phyloP scores from a whole-genome alignment of 1,139 yeast genomes.

The Kluyveromyces sp. region DNA sequence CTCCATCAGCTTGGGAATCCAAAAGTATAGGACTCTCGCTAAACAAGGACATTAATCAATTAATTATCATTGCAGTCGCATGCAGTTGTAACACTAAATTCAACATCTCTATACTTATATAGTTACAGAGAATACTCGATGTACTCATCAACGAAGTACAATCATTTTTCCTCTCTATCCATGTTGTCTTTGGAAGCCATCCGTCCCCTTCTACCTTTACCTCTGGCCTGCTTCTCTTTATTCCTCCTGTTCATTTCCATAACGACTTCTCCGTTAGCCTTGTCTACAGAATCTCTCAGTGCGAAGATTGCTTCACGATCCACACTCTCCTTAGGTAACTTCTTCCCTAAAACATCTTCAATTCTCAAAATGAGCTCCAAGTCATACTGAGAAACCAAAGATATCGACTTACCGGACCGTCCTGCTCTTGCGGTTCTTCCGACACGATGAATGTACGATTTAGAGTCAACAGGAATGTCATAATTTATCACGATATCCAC shows the following conservation, averaged over 20 bases:
- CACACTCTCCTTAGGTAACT: conserved; percentile 76
- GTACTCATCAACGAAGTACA: not conserved
- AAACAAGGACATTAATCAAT: conserved; percentile 6
- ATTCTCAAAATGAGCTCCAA: conserved; percentile 80
- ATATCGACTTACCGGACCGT: conserved; percentile 83
- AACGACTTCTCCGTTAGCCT: conserved; percentile 86
- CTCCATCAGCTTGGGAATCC: conserved; percentile 26
- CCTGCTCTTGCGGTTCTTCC: conserved; percentile 99
- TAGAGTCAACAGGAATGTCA: conserved; percentile 97
- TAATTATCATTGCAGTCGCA: not conserved
- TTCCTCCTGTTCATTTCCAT: conserved; percentile 72
- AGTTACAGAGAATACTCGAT: not conserved
- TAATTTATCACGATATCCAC: conserved; percentile 91
- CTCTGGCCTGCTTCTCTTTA: conserved; percentile 34
- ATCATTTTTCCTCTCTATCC: conserved; percentile 43
- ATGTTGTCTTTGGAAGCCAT: conserved; percentile 35
- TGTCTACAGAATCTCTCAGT: conserved; percentile 80
- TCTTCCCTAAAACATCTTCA: conserved; percentile 77
- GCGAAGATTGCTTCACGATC: conserved; percentile 72
- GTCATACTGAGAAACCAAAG: conserved; percentile 92
- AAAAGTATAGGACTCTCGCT: conserved; percentile 20
- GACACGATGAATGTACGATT: conserved; percentile 93
- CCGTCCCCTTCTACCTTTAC: conserved; percentile 35
- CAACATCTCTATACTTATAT: conserved; percentile 1
- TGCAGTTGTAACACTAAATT: not conserved